Conservation (phyloP, 2,329 filamentous ascomycete genomes). For the Pseudocercospora musae region DNA sequence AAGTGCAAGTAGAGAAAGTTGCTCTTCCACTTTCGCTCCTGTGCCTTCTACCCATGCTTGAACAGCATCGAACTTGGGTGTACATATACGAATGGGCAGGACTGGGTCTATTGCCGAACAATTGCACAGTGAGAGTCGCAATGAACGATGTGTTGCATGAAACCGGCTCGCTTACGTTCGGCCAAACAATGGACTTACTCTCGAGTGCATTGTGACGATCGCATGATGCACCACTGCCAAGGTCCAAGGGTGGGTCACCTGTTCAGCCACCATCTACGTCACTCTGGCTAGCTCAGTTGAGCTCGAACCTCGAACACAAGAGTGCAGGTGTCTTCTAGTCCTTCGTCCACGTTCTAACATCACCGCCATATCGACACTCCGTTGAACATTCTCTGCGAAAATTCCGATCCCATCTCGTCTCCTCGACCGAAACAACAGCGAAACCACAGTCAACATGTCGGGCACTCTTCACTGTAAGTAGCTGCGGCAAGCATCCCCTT, state of each 20-base stretch:
- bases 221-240: neutral
- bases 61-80: too few relatives aligned
- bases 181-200: neutral
- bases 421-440: neutral
- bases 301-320: neutral
- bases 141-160: neutral
- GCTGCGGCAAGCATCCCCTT: neutral
- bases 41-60: neutral
- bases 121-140: neutral
- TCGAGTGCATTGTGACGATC: neutral
- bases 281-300: neutral
- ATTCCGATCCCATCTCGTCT: constrained; percentile 11
- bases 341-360: neutral
- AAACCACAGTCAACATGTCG: constrained; percentile 46
- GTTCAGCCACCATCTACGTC: neutral
- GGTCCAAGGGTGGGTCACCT: neutral
- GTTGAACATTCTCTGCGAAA: neutral
- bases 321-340: neutral
- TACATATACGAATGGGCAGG: too few relatives aligned
- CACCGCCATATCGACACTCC: constrained; percentile 1
- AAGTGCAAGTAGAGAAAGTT: neutral
- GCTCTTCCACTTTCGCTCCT: neutral
- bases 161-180: neutral
- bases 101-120: too few relatives aligned
- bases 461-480: constrained; percentile 58